Percentiles rank a stretch among this genome's conserved stretches.
These are phyloP conservation scores for Luvunga scandens DNA, from an alignment of 345 rosid genomes.

Conservation along the genomic window DNA sequence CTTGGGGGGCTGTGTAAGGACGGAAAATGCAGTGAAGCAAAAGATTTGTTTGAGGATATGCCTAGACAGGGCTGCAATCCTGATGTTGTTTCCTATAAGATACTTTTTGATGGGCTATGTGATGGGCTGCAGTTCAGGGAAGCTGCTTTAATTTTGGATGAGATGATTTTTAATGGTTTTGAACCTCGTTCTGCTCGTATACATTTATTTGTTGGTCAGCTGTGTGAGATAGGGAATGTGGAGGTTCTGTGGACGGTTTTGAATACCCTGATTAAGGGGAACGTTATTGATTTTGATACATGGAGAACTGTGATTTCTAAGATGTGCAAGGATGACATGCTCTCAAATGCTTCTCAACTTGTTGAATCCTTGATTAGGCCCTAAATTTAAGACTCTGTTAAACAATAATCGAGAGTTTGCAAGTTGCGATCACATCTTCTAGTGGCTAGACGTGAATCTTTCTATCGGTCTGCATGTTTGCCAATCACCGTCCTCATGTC, in stretches of 20 bases:
- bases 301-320: too few species aligned
- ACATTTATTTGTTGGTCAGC: conserved; percentile 34
- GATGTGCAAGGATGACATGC: too few species aligned
- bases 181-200: conserved; percentile 41
- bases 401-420: too few species aligned
- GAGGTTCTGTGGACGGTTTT: conserved; percentile 42
- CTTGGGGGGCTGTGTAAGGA: conserved; percentile 54
- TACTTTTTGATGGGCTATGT: conserved; percentile 65
- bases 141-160: conserved; percentile 61
- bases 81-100: conserved; percentile 70
- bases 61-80: conserved; percentile 67
- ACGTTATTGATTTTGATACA: conserved; percentile 30
- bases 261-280: conserved; percentile 35
- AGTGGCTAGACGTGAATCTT: too few species aligned
- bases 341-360: too few species aligned
- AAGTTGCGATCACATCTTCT: too few species aligned
- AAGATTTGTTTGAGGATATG: conserved; percentile 76
- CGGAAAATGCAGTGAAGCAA: conserved; percentile 55
- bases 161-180: conserved; percentile 75
- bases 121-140: conserved; percentile 43
- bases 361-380: too few species aligned
- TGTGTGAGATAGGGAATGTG: conserved; percentile 37
- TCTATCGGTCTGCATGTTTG: too few species aligned
- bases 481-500: too few species aligned
- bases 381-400: too few species aligned